Base-by-base conservation (phyloP, 164 flowering plant genomes). In the Akebia trifoliata region DNA sequence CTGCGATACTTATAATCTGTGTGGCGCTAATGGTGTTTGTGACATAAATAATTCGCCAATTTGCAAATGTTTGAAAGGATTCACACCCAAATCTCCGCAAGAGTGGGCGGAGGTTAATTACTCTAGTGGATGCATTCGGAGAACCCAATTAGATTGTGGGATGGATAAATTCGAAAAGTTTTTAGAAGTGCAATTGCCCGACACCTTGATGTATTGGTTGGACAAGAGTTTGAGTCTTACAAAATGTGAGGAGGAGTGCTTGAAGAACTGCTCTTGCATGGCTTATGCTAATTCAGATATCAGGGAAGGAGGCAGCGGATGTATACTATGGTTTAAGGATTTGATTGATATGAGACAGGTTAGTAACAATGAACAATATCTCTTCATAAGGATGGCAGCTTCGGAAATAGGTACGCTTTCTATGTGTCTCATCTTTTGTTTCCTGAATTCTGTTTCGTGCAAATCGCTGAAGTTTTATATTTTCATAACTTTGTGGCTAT, bases 61-160 rank as follows among this genome's bases (percentile, higher is more conserved):
- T 1, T 78, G 82, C 25, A 53, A 38, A 28, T 78, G 85, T 55
- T 52, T 81, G 56, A 15, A 42, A 3, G 78, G 81, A 8, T 81
- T 68, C 63, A 37, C 5, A 29, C 82, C 82, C 0, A 72, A 57
- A 36, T 43, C n/a, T 0, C 45, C 50, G 2, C 24, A 43, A 14
- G 47, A 65, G 14, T 77, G 78, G 78, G 18, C 53, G 8, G 31
- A 17, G 12, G 35, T 43, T 4, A 68, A 69, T 25, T 67, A 71
- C 74, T 38, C 68, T 0, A 42, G 12, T 10, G 81, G 78, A 12
- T 77, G 81, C 29, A 26, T 50, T n/a, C 56, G 74, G 8, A 54
- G 21, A 6, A 52, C 15, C 4, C 42, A 57, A 0, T 37, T 66
- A 29, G 38, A 60, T 39, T 75, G 78, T 31, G 60, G 29, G 69